phyloP scores from a whole-genome alignment of 148 eudicot species.

The Chenopodium quinoa region DNA sequence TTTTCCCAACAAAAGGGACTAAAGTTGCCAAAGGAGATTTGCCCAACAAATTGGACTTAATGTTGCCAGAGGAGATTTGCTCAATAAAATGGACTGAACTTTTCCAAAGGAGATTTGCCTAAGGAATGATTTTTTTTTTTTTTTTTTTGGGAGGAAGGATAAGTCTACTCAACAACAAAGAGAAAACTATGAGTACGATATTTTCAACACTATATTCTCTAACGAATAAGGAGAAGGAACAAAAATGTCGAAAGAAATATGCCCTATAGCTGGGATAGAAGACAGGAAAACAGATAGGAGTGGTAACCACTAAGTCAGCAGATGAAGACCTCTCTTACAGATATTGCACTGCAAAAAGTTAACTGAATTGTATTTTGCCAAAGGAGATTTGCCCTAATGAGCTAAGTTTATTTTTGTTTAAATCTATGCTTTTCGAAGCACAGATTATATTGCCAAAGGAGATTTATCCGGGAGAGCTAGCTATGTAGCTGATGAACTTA shows the following conservation, averaged over 20 bases:
- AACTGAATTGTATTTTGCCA: constrained; percentile 31
- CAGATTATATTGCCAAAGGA: constrained; percentile 61
- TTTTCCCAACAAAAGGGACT: constrained; percentile 48
- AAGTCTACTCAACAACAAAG: constrained; percentile 8
- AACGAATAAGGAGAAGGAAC: neutral
- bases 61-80: constrained; percentile 37
- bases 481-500: constrained; percentile 13
- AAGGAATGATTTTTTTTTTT: neutral
- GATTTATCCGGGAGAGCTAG: constrained; percentile 54
- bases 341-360: constrained; percentile 9
- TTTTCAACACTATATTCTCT: neutral
- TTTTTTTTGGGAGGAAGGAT: neutral
- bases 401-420: constrained; percentile 16
- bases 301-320: constrained; percentile 6
- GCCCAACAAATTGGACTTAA: constrained; percentile 26
- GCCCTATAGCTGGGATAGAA: constrained; percentile 15
- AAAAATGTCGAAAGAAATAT: constrained; percentile 16
- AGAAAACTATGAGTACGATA: constrained; percentile 7
- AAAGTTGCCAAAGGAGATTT: constrained; percentile 37
- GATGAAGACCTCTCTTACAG: constrained; percentile 15
- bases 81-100: constrained; percentile 19
- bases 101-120: constrained; percentile 37
- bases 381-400: constrained; percentile 48
- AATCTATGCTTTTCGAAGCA: constrained; percentile 20
- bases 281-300: constrained; percentile 16